Evolutionary conservation across 1,139 yeast species (phyloP).

Genomic region (Nakaseomyces sp.): DNA sequence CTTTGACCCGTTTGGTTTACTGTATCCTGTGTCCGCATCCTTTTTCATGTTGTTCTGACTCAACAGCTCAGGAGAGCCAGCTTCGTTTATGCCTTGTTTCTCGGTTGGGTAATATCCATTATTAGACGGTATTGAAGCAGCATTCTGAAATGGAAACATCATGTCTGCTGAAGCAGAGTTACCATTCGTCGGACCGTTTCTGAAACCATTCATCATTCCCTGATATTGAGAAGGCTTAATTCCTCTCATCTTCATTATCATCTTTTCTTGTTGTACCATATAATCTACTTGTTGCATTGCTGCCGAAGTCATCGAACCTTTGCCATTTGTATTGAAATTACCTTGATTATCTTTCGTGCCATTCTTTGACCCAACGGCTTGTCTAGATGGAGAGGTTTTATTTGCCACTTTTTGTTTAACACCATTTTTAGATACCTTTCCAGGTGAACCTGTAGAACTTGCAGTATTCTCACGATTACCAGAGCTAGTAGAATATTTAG

Average conservation of each 20-base stretch:
- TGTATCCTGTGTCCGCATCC: background rate
- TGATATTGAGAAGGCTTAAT: background rate
- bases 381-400: background rate
- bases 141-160: background rate
- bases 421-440: background rate
- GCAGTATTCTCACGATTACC: background rate
- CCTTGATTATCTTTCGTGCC: background rate
- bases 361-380: background rate
- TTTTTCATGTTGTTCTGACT: background rate
- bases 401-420: background rate
- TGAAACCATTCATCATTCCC: background rate
- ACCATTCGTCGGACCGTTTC: background rate
- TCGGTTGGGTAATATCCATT: background rate
- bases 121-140: background rate
- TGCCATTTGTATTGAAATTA: background rate
- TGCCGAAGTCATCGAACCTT: background rate
- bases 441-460: background rate
- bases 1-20: background rate
- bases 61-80: background rate
- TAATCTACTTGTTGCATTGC: background rate
- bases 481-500: background rate
- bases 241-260: slow-evolving; percentile 1
- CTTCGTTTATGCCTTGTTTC: background rate
- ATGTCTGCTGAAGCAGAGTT: background rate
- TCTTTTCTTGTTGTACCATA: background rate